Conservation (phyloP, 768 basidiomycete genomes). For the Kwoniella botswanensis region DNA sequence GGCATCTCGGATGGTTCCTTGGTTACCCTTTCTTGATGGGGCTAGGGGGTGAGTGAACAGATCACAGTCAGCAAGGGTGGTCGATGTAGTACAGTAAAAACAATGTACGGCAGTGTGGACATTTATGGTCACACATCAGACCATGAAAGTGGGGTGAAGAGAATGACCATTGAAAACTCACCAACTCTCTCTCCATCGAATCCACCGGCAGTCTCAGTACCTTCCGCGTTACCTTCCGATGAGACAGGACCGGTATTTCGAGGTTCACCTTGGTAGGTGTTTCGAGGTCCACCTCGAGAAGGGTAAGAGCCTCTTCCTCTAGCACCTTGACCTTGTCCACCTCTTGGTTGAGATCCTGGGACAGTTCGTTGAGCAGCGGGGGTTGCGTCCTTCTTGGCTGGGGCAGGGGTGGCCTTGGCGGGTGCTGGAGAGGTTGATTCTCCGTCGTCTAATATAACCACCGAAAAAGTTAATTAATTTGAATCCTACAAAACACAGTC, state of each 20-base stretch:
- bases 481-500: not conserved
- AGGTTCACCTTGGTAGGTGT: constrained; percentile 37
- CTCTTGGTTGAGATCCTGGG: constrained; percentile 47
- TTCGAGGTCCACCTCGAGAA: constrained; percentile 51
- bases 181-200: constrained; percentile 57
- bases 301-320: constrained; percentile 49
- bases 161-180: constrained; percentile 26
- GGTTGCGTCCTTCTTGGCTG: constrained; percentile 42
- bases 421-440: constrained; percentile 45
- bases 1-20: constrained; percentile 43
- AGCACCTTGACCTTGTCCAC: constrained; percentile 24
- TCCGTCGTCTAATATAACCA: constrained; percentile 44
- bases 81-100: not conserved
- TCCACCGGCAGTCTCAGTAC: constrained; percentile 52
- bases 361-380: constrained; percentile 40
- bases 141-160: too few relatives aligned
- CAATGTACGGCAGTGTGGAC: too few relatives aligned
- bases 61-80: not conserved
- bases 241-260: constrained; percentile 41
- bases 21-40: constrained; percentile 38
- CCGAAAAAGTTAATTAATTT: not conserved
- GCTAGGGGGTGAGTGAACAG: constrained; percentile 20
- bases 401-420: constrained; percentile 37
- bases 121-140: too few relatives aligned
- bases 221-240: constrained; percentile 39